These are phyloP conservation scores for Neocatenulostroma microsporum DNA, from an alignment of 2,329 filamentous ascomycete genomes.

Conservation along the genomic window DNA sequence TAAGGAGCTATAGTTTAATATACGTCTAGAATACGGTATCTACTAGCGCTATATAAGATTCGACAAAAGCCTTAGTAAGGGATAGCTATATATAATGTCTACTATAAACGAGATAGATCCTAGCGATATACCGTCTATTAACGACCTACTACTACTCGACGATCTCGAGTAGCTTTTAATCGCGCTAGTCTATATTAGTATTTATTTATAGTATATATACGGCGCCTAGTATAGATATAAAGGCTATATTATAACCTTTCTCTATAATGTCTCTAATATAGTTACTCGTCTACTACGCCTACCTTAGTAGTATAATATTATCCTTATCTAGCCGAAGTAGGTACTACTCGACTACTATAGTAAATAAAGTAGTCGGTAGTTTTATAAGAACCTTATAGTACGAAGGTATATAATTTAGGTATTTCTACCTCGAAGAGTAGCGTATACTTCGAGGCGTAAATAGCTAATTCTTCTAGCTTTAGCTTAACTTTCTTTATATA, in stretches of 20 bases:
- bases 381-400: too few species aligned
- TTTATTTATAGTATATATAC: background rate
- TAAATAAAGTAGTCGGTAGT: too few species aligned
- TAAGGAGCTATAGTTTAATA: too few species aligned
- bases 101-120: background rate
- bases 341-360: too few species aligned
- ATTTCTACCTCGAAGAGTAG: too few species aligned
- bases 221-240: slow-evolving; percentile 1
- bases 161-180: background rate
- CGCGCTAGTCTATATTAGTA: background rate
- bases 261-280: background rate
- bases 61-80: too few species aligned
- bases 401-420: too few species aligned
- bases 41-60: too few species aligned
- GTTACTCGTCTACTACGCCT: background rate
- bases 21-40: too few species aligned
- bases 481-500: too few species aligned
- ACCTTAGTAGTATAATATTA: background rate
- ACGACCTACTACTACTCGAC: background rate
- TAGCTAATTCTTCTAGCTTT: too few species aligned
- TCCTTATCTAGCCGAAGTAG: background rate
- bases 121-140: background rate
- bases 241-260: background rate
- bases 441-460: too few species aligned
- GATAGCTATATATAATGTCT: background rate